These are phyloP conservation scores for Calocybe gambosa DNA, from an alignment of 1,284 basidiomycete genomes.

Conservation along the genomic window DNA sequence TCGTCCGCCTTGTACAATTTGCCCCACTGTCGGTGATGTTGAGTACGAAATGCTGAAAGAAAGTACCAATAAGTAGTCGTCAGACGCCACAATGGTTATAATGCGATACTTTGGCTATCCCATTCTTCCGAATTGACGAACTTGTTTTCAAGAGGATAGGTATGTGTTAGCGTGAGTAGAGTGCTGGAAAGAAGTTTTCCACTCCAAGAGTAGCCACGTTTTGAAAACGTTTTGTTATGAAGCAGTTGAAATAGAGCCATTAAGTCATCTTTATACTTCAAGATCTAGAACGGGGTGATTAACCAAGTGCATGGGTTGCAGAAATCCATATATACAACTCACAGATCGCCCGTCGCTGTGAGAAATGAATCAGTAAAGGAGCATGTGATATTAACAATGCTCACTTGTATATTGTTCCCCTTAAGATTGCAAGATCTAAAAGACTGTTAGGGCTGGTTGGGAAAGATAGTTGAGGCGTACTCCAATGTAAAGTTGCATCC, in stretches of 20 bases:
- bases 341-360: constrained; percentile 59
- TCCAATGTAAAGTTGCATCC: constrained; percentile 89
- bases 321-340: constrained; percentile 18
- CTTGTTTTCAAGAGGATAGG: constrained; percentile 80
- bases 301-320: neutral
- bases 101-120: constrained; percentile 57
- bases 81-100: neutral
- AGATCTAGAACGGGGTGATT: constrained; percentile 34
- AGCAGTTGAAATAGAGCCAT: constrained; percentile 64
- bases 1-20: constrained; percentile 58
- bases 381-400: constrained; percentile 20
- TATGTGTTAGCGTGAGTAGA: constrained; percentile 72
- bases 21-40: constrained; percentile 79
- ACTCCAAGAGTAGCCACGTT: constrained; percentile 80
- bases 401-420: constrained; percentile 67
- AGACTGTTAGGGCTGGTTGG: neutral
- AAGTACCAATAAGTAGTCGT: neutral
- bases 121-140: constrained; percentile 81
- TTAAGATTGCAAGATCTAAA: constrained; percentile 60
- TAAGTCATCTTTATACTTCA: constrained; percentile 61
- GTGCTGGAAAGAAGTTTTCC: constrained; percentile 76
- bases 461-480: constrained; percentile 34
- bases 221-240: constrained; percentile 69
- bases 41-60: constrained; percentile 56
- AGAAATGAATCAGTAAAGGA: constrained; percentile 5